Percentiles rank a stretch among this genome's conserved stretches.
These are phyloP conservation scores for Diutina neorugosa DNA, from an alignment of 1,139 yeast genomes.

Conservation along the genomic window DNA sequence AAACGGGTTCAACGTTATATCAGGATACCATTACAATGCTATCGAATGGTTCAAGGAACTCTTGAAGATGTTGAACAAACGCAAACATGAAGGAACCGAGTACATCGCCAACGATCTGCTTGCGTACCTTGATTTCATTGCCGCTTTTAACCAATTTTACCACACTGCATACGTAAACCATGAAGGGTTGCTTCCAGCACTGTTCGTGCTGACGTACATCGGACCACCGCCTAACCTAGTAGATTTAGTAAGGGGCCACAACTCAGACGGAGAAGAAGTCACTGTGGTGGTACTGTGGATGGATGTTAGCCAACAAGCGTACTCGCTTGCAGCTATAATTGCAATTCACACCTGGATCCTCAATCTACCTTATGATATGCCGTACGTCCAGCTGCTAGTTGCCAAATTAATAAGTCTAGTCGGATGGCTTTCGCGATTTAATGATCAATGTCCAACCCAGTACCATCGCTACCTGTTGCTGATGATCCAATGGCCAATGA, in stretches of 20 bases:
- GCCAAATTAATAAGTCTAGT: slow-evolving; percentile 10
- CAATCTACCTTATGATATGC: slow-evolving; percentile 22
- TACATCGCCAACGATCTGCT: slow-evolving; percentile 13
- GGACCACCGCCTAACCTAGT: slow-evolving; percentile 6
- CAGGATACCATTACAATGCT: slow-evolving; percentile 50
- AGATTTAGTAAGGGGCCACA: neutral
- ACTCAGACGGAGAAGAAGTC: neutral
- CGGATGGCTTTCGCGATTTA: neutral
- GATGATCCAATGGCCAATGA: slow-evolving; percentile 55
- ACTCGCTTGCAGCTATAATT: slow-evolving; percentile 22
- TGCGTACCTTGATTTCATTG: slow-evolving; percentile 18
- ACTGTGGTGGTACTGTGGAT: slow-evolving; percentile 19
- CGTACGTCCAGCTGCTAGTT: slow-evolving; percentile 23
- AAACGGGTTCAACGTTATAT: slow-evolving; percentile 46
- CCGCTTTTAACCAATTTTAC: slow-evolving; percentile 18
- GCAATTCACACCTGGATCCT: slow-evolving; percentile 23
- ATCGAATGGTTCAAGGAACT: slow-evolving; percentile 40
- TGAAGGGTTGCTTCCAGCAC: neutral
- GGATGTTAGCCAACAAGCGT: slow-evolving; percentile 29
- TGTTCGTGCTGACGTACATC: slow-evolving; percentile 6
- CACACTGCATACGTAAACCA: slow-evolving; percentile 15
- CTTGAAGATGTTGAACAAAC: slow-evolving; percentile 36
- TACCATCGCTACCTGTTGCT: slow-evolving; percentile 20
- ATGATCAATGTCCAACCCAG: slow-evolving; percentile 15
- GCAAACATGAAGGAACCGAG: slow-evolving; percentile 16